Evolutionary conservation across 805 yeast species (phyloP).

Genomic region (Nakazawaea siamensis): DNA sequence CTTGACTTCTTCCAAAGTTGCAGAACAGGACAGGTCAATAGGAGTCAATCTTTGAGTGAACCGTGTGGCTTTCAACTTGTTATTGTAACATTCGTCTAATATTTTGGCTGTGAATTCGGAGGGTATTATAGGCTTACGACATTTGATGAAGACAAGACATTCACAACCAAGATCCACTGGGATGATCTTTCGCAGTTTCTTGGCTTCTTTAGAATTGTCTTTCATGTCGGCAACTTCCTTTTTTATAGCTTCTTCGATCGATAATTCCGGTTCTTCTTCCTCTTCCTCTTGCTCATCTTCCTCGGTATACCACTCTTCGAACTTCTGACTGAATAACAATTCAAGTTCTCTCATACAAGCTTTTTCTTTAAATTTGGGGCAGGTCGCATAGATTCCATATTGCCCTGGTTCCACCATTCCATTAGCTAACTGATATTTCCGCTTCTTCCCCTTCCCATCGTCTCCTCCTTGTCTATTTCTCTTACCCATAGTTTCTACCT

Average conservation of each 20-base stretch:
- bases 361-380: conserved; percentile 72
- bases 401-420: conserved; percentile 76
- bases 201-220: conserved; percentile 26
- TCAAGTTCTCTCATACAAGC: conserved; percentile 70
- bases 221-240: conserved; percentile 63
- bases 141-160: conserved; percentile 79
- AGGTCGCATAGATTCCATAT: conserved; percentile 83
- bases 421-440: conserved; percentile 33
- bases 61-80: conserved; percentile 51
- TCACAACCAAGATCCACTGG: conserved; percentile 68
- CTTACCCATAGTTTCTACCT: too few species aligned
- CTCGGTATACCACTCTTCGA: conserved; percentile 37
- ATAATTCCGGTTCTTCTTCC: conserved; percentile 33
- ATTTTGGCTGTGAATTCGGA: conserved; percentile 57
- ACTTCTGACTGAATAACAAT: conserved; percentile 45
- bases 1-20: conserved; percentile 59
- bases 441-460: neutral
- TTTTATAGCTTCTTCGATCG: conserved; percentile 71
- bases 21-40: conserved; percentile 63
- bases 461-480: conserved; percentile 4
- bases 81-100: conserved; percentile 49
- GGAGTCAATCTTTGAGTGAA: conserved; percentile 80
- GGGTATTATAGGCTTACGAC: conserved; percentile 73
- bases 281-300: conserved; percentile 19
- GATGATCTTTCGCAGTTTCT: conserved; percentile 37